These are phyloP conservation scores for Harringtonia lauricola DNA, from an alignment of 2,329 filamentous ascomycete genomes.

Conservation along the genomic window DNA sequence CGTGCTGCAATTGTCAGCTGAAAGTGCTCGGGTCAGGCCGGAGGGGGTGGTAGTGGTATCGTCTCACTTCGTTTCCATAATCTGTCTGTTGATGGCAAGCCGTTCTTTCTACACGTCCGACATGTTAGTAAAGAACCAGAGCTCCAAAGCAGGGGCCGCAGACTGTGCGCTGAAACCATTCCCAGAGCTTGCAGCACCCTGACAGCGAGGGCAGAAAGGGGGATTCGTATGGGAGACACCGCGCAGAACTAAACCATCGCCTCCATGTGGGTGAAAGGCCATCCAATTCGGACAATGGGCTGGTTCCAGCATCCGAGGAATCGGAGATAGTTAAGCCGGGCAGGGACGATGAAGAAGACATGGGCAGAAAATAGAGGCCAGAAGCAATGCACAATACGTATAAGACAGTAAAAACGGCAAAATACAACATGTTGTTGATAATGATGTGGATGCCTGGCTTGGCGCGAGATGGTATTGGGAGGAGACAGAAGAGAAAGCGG, in stretches of 20 bases:
- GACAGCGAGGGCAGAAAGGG: not conserved
- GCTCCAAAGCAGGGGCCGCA: not conserved
- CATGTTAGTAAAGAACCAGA: not conserved
- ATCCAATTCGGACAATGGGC: too few species aligned
- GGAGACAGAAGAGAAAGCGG: not conserved
- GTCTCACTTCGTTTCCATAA: slow-evolving; percentile 37
- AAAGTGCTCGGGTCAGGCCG: too few species aligned
- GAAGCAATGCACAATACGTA: not conserved
- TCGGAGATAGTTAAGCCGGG: too few species aligned
- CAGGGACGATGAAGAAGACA: not conserved
- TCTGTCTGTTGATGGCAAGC: slow-evolving; percentile 45
- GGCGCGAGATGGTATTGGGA: too few species aligned
- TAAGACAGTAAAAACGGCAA: not conserved
- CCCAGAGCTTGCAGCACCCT: not conserved
- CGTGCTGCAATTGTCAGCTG: slow-evolving; percentile 28
- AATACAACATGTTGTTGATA: not conserved
- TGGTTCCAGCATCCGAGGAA: too few species aligned
- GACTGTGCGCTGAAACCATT: slow-evolving; percentile 7
- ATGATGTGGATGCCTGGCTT: too few species aligned
- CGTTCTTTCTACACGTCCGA: slow-evolving; percentile 42
- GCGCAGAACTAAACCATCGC: too few species aligned
- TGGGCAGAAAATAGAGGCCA: not conserved
- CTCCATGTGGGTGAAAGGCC: not conserved
- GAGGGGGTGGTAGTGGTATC: not conserved
- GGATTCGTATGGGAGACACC: not conserved